A percentile compares a stretch with the other conserved stretches of the same genome.
Evolutionary conservation across 805 yeast species (phyloP).

Genomic region (Teunomyces barrocoloradensis): DNA sequence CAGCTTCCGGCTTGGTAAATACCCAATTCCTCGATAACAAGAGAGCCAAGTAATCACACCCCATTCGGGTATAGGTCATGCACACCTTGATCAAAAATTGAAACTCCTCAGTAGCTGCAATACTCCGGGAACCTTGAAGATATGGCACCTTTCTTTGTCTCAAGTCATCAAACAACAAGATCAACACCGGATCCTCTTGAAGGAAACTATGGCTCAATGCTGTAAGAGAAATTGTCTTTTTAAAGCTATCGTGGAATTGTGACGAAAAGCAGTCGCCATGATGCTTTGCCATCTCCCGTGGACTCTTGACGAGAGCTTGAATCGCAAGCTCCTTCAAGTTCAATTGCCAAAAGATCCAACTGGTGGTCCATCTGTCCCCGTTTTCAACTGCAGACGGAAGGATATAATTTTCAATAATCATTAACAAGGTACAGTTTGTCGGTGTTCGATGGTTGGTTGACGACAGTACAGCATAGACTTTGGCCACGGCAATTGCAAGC

Average conservation of each 20-base stretch:
- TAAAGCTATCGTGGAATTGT: constrained; percentile 13
- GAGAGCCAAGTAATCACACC: constrained; percentile 78
- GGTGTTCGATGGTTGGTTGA: constrained; percentile 13
- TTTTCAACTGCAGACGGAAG: constrained; percentile 54
- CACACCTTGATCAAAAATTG: constrained; percentile 61
- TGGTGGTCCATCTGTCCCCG: constrained; percentile 79
- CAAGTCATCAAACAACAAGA: constrained; percentile 61
- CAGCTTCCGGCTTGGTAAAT: constrained; percentile 34
- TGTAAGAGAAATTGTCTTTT: constrained; percentile 1
- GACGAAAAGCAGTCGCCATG: constrained; percentile 22
- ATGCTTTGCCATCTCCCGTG: constrained; percentile 28
- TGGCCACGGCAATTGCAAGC: constrained; percentile 77
- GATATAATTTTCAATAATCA: constrained; percentile 48
- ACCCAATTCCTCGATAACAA: constrained; percentile 66
- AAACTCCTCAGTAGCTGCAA: constrained; percentile 51
- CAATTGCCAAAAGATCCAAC: constrained; percentile 77
- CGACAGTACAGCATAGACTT: constrained; percentile 52
- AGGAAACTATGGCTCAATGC: constrained; percentile 37
- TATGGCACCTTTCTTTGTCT: constrained; percentile 52
- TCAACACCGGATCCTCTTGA: constrained; percentile 80
- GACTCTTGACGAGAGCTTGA: constrained; percentile 62
- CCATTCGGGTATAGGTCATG: constrained; percentile 78
- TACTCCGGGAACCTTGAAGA: constrained; percentile 47
- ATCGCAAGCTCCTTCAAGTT: constrained; percentile 45
- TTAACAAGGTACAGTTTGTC: constrained; percentile 22